phyloP scores from a whole-genome alignment of 1,139 yeast species.

The Pichiaceae sp. region DNA sequence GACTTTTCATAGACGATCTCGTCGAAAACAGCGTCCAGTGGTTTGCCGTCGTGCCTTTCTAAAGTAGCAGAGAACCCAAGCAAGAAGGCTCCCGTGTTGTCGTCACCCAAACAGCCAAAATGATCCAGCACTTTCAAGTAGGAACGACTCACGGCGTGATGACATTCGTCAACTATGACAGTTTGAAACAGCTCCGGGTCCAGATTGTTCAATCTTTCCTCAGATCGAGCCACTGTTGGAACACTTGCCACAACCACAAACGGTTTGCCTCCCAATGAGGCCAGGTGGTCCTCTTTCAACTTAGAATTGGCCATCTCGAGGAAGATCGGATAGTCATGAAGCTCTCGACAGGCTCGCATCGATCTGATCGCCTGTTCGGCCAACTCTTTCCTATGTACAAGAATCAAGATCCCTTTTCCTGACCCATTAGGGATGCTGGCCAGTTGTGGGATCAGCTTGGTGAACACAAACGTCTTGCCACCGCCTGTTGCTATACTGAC shows the following conservation, averaged over 20 bases:
- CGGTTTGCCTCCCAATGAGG: conserved; percentile 32
- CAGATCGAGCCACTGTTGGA: conserved; percentile 44
- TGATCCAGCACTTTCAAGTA: conserved; percentile 53
- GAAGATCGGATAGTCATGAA: conserved; percentile 9
- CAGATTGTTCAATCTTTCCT: conserved; percentile 43
- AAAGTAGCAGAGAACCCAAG: conserved; percentile 88
- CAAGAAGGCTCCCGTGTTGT: conserved; percentile 32
- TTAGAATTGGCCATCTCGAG: conserved; percentile 59
- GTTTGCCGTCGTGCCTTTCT: conserved; percentile 56
- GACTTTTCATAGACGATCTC: conserved; percentile 66
- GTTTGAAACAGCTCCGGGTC: conserved; percentile 55
- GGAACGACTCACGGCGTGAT: conserved; percentile 74
- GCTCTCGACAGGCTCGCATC: conserved; percentile 30
- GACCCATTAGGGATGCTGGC: conserved; percentile 34
- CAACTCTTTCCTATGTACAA: conserved; percentile 80
- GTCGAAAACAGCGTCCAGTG: conserved; percentile 57
- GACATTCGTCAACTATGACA: conserved; percentile 86
- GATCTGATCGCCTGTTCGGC: conserved; percentile 60
- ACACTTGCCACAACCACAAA: conserved; percentile 69
- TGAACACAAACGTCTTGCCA: conserved; percentile 84
- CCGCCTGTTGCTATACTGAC: conserved; percentile 92
- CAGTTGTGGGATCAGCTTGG: conserved; percentile 51
- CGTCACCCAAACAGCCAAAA: conserved; percentile 45
- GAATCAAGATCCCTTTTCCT: conserved; percentile 37
- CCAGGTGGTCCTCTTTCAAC: conserved; percentile 22